A percentile compares a stretch with the other conserved stretches of the same genome.
phyloP scores from a whole-genome alignment of 1,284 basidiomycete species.

The Rhodotorula sp. region DNA sequence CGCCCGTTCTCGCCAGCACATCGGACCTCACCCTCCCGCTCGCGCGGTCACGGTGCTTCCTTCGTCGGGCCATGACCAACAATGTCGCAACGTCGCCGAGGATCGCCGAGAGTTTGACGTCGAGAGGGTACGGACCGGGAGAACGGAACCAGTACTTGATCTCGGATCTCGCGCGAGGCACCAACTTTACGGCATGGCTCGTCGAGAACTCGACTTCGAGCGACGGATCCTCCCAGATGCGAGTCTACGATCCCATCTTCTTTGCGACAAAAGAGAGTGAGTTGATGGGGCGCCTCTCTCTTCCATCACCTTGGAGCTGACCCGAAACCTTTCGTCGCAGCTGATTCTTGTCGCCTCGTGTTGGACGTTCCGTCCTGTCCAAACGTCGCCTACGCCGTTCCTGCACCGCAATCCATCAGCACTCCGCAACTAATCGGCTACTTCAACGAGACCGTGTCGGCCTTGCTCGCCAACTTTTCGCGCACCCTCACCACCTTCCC shows the following conservation, averaged over 20 bases:
- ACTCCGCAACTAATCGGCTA: constrained; percentile 44
- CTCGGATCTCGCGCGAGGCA: constrained; percentile 41
- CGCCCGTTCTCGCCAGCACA: constrained; percentile 42
- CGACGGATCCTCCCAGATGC: constrained; percentile 5
- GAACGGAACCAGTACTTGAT: constrained; percentile 43
- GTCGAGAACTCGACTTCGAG: constrained; percentile 35
- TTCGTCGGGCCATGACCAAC: constrained; percentile 37
- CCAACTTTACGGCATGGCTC: constrained; percentile 51
- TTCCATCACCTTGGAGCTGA: too few species aligned
- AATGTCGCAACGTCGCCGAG: background rate
- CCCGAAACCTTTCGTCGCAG: too few species aligned
- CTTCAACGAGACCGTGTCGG: constrained; percentile 46
- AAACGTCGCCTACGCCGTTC: constrained; percentile 51
- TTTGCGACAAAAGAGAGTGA: constrained; percentile 47
- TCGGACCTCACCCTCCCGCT: constrained; percentile 40
- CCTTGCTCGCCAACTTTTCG: constrained; percentile 49
- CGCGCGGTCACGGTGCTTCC: constrained; percentile 48
- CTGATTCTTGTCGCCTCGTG: constrained; percentile 49
- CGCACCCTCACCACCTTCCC: constrained; percentile 51
- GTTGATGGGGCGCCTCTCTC: constrained; percentile 12
- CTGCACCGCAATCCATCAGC: constrained; percentile 45
- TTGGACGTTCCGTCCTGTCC: constrained; percentile 50
- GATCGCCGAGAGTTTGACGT: constrained; percentile 21
- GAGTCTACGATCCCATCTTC: constrained; percentile 34
- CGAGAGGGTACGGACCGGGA: constrained; percentile 37